These are phyloP conservation scores for Platanus orientalis DNA, from an alignment of 164 flowering plant species.

Conservation along the genomic window DNA sequence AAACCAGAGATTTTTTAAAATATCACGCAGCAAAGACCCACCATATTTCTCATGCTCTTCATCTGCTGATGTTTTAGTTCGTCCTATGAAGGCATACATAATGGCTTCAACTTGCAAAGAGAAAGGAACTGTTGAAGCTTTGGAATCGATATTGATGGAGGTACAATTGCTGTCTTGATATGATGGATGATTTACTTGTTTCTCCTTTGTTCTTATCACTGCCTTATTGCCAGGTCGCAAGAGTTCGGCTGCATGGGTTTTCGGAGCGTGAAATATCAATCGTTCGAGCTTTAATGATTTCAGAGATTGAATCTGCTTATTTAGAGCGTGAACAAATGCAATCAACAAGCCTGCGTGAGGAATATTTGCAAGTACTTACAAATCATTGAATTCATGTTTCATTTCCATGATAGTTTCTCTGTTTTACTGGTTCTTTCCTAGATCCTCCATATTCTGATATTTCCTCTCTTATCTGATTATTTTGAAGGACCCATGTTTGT, in stretches of 20 bases:
- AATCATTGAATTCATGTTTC: slow-evolving; percentile 3
- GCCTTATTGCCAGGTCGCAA: slow-evolving; percentile 57
- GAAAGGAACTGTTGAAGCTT: slow-evolving; percentile 68
- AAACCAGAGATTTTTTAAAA: slow-evolving; percentile 83
- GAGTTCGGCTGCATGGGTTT: slow-evolving; percentile 83
- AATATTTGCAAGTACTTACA: slow-evolving; percentile 66
- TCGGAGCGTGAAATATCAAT: slow-evolving; percentile 83
- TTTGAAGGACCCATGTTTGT: too few relatives aligned
- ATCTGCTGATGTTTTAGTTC: slow-evolving; percentile 69
- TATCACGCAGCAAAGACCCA: slow-evolving; percentile 83
- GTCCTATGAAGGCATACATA: slow-evolving; percentile 72
- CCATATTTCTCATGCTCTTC: slow-evolving; percentile 90
- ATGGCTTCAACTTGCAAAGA: slow-evolving; percentile 90
- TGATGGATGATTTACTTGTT: neutral
- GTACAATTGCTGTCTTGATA: slow-evolving; percentile 27
- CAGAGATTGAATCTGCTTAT: slow-evolving; percentile 96
- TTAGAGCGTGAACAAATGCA: slow-evolving; percentile 94
- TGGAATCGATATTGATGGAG: slow-evolving; percentile 90
- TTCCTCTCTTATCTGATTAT: too few relatives aligned
- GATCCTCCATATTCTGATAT: too few relatives aligned
- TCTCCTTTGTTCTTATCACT: slow-evolving; percentile 3
- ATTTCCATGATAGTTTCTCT: neutral
- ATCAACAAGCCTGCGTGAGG: slow-evolving; percentile 80
- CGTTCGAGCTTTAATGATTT: slow-evolving; percentile 73
- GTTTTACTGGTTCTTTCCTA: neutral